Evolutionary conservation across 2,329 filamentous ascomycete species (phyloP).

Genomic region (Juglanconis oblonga): DNA sequence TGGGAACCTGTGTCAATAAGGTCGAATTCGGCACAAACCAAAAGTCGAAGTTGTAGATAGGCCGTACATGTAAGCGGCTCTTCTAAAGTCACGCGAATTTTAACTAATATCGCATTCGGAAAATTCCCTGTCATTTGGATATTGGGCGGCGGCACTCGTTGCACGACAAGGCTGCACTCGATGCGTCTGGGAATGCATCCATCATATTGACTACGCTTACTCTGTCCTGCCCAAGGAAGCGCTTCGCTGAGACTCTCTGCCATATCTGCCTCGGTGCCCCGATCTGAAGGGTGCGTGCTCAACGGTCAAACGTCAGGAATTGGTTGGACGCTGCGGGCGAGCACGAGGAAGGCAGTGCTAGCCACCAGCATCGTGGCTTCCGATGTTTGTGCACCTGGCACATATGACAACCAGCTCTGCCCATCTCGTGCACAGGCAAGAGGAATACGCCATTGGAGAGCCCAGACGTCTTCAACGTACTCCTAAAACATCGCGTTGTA

Average conservation of each 20-base stretch:
- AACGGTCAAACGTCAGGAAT: not conserved
- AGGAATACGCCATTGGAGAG: too few relatives aligned
- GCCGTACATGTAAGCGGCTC: not conserved
- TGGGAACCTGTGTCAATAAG: conserved; percentile 58
- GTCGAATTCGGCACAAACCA: conserved; percentile 38
- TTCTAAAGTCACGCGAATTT: too few relatives aligned
- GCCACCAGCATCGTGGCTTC: not conserved
- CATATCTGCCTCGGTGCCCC: not conserved
- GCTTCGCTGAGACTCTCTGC: too few relatives aligned
- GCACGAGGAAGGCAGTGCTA: not conserved
- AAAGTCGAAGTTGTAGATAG: conserved; percentile 31
- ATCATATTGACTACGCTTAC: too few relatives aligned
- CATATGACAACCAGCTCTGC: not conserved
- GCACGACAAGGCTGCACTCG: too few relatives aligned
- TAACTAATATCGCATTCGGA: too few relatives aligned
- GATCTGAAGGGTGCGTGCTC: not conserved
- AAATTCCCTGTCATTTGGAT: too few relatives aligned
- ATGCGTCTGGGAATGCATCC: too few relatives aligned
- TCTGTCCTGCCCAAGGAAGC: not conserved
- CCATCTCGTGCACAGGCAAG: not conserved
- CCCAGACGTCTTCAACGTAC: too few relatives aligned
- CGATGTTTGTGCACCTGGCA: not conserved
- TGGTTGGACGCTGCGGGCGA: not conserved
- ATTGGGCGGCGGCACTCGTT: too few relatives aligned
- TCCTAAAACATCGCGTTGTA: too few relatives aligned